These are phyloP conservation scores for Moesziomyces sp. DNA, from an alignment of 1,284 basidiomycete genomes.

Conservation along the genomic window DNA sequence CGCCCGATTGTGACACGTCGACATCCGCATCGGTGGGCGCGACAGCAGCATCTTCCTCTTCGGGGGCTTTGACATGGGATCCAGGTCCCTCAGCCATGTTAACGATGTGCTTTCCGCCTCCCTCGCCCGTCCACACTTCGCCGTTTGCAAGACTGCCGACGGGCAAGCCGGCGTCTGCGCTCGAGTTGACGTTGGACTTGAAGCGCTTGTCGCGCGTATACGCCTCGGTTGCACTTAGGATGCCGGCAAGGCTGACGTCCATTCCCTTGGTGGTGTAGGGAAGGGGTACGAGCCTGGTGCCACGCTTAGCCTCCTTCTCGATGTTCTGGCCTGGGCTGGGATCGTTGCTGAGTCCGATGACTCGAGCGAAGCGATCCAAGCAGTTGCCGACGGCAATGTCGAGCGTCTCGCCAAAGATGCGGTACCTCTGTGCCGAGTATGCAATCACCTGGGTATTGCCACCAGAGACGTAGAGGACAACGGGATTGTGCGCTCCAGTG, in stretches of 20 bases:
- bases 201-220: slow-evolving; percentile 73
- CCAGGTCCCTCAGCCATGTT: slow-evolving; percentile 27
- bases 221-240: slow-evolving; percentile 86
- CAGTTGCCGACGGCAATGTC: slow-evolving; percentile 99
- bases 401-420: slow-evolving; percentile 98
- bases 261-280: slow-evolving; percentile 99
- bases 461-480: slow-evolving; percentile 97
- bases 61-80: background rate
- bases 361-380: slow-evolving; percentile 93
- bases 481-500: slow-evolving; percentile 91
- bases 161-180: slow-evolving; percentile 14
- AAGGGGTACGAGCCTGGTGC: slow-evolving; percentile 77
- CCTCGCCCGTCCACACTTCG: slow-evolving; percentile 54
- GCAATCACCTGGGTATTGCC: slow-evolving; percentile 99
- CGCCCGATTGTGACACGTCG: slow-evolving; percentile 32
- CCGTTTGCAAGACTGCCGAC: slow-evolving; percentile 63
- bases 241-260: slow-evolving; percentile 95
- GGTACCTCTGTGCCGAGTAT: slow-evolving; percentile 90
- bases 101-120: slow-evolving; percentile 52
- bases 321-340: slow-evolving; percentile 99
- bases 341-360: slow-evolving; percentile 95
- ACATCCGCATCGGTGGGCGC: slow-evolving; percentile 26
- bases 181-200: slow-evolving; percentile 21
- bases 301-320: slow-evolving; percentile 93
- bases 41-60: background rate